Evolutionary conservation across 2,329 filamentous ascomycete genomes (phyloP), one percentile per base, ranked within the genome.

Genomic region (Lasiodiplodia hormozganensis): DNA sequence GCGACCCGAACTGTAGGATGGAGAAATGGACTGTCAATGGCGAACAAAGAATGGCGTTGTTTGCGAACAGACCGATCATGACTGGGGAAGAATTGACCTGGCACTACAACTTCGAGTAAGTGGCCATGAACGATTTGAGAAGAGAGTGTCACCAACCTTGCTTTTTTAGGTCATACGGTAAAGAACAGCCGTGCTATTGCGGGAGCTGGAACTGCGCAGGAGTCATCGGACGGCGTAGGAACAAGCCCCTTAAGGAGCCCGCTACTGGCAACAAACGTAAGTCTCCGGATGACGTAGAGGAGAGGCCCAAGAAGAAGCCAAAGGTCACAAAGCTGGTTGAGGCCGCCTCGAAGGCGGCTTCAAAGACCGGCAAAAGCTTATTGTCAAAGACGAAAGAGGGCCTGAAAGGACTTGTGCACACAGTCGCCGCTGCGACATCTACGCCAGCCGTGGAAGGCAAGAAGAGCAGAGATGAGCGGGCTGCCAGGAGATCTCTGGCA

Each of bases 51-150:
- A 98, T 99, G 93, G 96, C 94, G 18, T 87, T 99, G 1, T 99
- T 99, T 78, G 96, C 96, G 14, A 92, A 96, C 73, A 85, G 86
- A 58, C 93, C 93, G 16, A 95, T 99, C 77, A 92, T 92, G 89
- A 97, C 94, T 12, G 96, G 96, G 28, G 94, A 98, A 71, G 96
- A 99, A 81, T 84, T 99, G 70, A 98, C 94, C 0, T 99, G 99
- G 78, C 96, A 99, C 84, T 91, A 91, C 78, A 91, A 91, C 73
- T 92, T 92, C 72, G 88, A 90, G 86, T 88, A 77, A 77, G 85
- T 79, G 23, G 14, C 54, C 43, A 47, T 28, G 18, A 31, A 28
- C 62, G 40, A n/a, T 16, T 25, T 16, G 8, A 10, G n/a, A 43
- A 23, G 34, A 18, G 34, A 18, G 6, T 21, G 8, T 53, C 43